phyloP scores from a whole-genome alignment of 371 early-diverging fungal genomes.

The Lichtheimia corymbifera region DNA sequence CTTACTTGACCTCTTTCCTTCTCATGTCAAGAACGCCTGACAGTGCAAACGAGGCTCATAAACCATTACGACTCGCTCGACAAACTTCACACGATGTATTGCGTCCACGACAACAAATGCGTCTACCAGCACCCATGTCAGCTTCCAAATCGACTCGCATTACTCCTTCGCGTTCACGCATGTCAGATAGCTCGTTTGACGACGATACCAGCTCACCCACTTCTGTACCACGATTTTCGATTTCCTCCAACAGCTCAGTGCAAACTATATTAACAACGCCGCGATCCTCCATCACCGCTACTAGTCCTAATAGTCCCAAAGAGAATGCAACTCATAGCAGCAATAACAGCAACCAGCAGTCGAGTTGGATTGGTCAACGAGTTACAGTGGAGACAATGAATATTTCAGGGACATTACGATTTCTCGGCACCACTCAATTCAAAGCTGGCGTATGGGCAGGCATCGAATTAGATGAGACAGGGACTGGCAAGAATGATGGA shows the following conservation, averaged over 20 bases:
- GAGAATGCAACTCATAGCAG: background rate
- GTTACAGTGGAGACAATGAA: conserved; percentile 61
- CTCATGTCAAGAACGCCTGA: conserved; percentile 14
- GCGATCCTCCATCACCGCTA: conserved; percentile 14
- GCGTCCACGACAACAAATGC: conserved; percentile 2
- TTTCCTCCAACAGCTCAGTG: conserved; percentile 17
- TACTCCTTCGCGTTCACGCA: conserved; percentile 6
- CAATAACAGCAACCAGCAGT: background rate
- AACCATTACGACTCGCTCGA: conserved; percentile 9
- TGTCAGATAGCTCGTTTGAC: conserved; percentile 9
- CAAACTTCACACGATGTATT: conserved; percentile 12
- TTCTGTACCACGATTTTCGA: conserved; percentile 19
- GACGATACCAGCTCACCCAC: conserved; percentile 15
- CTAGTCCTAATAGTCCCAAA: background rate
- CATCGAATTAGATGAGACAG: conserved; percentile 64
- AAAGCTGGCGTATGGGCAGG: conserved; percentile 81
- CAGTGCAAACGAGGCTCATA: background rate
- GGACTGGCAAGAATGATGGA: conserved; percentile 78
- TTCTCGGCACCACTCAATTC: conserved; percentile 66
- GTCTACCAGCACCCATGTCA: conserved; percentile 4
- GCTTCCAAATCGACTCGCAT: conserved; percentile 12
- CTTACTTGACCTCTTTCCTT: background rate
- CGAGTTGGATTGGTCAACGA: conserved; percentile 47
- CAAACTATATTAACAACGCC: conserved; percentile 20
- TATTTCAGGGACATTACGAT: conserved; percentile 66